Evolutionary conservation across 2,329 filamentous ascomycete species (phyloP).

Genomic region (Colletotrichum sp.): DNA sequence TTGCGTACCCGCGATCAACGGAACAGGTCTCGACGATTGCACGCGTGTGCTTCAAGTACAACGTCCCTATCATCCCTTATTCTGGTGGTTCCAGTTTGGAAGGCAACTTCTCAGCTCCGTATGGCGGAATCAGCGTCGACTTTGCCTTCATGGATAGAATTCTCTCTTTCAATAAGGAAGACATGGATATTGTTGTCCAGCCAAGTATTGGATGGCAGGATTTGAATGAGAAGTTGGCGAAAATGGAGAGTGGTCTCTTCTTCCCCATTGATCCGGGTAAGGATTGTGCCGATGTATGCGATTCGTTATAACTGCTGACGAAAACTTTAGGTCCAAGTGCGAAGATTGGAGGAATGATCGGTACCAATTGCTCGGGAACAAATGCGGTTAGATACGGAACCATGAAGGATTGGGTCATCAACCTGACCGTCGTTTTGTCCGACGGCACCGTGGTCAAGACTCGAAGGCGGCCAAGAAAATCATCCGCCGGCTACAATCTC

Average conservation of each 20-base stretch:
- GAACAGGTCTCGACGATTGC: conserved; percentile 65
- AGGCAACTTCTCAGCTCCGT: conserved; percentile 87
- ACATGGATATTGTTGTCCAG: conserved; percentile 93
- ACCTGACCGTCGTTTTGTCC: conserved; percentile 79
- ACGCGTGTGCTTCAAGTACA: conserved; percentile 77
- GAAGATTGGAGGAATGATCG: conserved; percentile 84
- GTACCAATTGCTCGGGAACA: conserved; percentile 79
- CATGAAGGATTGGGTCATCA: conserved; percentile 89
- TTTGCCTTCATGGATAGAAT: conserved; percentile 89
- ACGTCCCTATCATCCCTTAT: conserved; percentile 84
- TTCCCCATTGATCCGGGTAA: conserved; percentile 86
- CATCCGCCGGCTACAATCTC: conserved; percentile 83
- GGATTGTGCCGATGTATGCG: conserved; percentile 17
- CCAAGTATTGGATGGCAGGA: conserved; percentile 93
- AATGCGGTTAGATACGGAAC: conserved; percentile 84
- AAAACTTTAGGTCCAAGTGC: conserved; percentile 56
- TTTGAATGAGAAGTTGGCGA: conserved; percentile 74
- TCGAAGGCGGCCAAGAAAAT: conserved; percentile 77
- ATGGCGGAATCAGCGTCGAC: conserved; percentile 87
- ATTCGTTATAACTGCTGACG: neutral
- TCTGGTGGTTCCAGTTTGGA: conserved; percentile 88
- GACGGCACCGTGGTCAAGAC: conserved; percentile 84
- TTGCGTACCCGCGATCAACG: conserved; percentile 67
- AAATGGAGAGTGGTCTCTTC: conserved; percentile 79
- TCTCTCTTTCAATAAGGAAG: conserved; percentile 78